Percentiles rank a stretch among this genome's conserved stretches.
Conservation (phyloP, 768 basidiomycete genomes). For the Pisolithus sp. region DNA sequence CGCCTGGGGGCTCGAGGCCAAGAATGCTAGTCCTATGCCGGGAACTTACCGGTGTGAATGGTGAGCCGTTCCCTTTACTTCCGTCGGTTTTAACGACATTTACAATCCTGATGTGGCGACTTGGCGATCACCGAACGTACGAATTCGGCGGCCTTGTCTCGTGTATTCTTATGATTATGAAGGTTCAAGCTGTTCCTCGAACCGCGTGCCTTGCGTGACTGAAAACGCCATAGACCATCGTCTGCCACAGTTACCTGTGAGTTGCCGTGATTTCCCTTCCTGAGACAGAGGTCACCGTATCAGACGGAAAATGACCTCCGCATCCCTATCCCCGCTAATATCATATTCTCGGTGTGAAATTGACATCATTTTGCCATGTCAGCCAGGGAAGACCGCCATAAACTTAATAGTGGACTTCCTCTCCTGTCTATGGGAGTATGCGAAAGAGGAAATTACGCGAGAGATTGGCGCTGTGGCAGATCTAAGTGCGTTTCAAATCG, state of each 20-base stretch:
- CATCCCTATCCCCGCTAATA: not conserved
- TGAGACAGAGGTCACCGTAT: not conserved
- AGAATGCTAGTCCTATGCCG: slow-evolving; percentile 64
- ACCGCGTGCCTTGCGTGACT: slow-evolving; percentile 71
- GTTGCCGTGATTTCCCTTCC: slow-evolving; percentile 20
- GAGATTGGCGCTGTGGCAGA: slow-evolving; percentile 85
- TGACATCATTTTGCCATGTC: slow-evolving; percentile 4
- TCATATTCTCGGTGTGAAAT: not conserved
- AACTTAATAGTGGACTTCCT: slow-evolving; percentile 84
- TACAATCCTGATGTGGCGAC: not conserved
- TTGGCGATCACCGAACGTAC: not conserved
- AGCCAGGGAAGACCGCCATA: slow-evolving; percentile 71
- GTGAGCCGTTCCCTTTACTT: slow-evolving; percentile 19
- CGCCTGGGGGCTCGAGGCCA: slow-evolving; percentile 85
- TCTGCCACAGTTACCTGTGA: slow-evolving; percentile 70
- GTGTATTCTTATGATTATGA: not conserved
- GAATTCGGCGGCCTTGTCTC: not conserved
- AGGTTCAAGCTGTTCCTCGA: slow-evolving; percentile 88
- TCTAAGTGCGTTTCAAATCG: slow-evolving; percentile 47
- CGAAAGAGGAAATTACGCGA: slow-evolving; percentile 78
- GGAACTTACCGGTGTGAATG: slow-evolving; percentile 58
- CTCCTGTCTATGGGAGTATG: slow-evolving; percentile 79
- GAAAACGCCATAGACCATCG: slow-evolving; percentile 67
- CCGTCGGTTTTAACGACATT: not conserved
- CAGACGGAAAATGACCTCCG: not conserved